Percentiles rank a stretch among this genome's conserved stretches.
These are phyloP conservation scores for Chrysoporthe deuterocubensis DNA, from an alignment of 2,329 filamentous ascomycete species.

Conservation along the genomic window DNA sequence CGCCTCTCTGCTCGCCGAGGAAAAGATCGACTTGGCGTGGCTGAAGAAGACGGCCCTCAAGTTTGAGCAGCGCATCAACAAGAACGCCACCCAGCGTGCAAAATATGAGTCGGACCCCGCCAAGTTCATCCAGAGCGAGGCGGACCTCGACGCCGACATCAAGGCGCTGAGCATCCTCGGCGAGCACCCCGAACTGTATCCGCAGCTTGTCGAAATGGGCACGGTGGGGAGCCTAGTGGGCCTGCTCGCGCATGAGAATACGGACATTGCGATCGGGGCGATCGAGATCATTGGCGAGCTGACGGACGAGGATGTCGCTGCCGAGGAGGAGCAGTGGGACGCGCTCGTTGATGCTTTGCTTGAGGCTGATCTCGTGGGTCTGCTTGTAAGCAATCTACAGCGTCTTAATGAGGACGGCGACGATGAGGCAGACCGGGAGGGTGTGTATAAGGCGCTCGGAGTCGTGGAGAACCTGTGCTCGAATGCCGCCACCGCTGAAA, in stretches of 20 bases:
- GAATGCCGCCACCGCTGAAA: slow-evolving; percentile 68
- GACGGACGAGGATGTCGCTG: slow-evolving; percentile 89
- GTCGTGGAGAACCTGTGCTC: slow-evolving; percentile 88
- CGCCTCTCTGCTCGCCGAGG: slow-evolving; percentile 50
- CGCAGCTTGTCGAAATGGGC: slow-evolving; percentile 76
- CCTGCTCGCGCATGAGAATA: slow-evolving; percentile 91
- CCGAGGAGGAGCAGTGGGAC: slow-evolving; percentile 81
- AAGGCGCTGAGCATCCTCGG: slow-evolving; percentile 84
- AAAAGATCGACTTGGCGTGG: slow-evolving; percentile 85
- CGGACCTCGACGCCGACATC: slow-evolving; percentile 86
- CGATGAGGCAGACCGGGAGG: slow-evolving; percentile 72
- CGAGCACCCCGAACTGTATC: slow-evolving; percentile 83
- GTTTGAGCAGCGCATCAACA: slow-evolving; percentile 89
- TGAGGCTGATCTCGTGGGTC: slow-evolving; percentile 71
- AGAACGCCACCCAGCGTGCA: slow-evolving; percentile 86
- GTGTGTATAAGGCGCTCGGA: slow-evolving; percentile 82
- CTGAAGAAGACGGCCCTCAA: slow-evolving; percentile 77
- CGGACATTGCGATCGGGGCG: slow-evolving; percentile 90
- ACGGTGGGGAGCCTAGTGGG: slow-evolving; percentile 76
- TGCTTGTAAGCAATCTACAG: slow-evolving; percentile 77
- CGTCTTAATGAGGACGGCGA: slow-evolving; percentile 75
- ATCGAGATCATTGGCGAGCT: slow-evolving; percentile 89
- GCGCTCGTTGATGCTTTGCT: slow-evolving; percentile 69
- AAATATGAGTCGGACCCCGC: slow-evolving; percentile 80
- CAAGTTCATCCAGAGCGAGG: slow-evolving; percentile 85